phyloP scores from a whole-genome alignment of 805 yeast genomes.

The Zygoascus biomembranicola region DNA sequence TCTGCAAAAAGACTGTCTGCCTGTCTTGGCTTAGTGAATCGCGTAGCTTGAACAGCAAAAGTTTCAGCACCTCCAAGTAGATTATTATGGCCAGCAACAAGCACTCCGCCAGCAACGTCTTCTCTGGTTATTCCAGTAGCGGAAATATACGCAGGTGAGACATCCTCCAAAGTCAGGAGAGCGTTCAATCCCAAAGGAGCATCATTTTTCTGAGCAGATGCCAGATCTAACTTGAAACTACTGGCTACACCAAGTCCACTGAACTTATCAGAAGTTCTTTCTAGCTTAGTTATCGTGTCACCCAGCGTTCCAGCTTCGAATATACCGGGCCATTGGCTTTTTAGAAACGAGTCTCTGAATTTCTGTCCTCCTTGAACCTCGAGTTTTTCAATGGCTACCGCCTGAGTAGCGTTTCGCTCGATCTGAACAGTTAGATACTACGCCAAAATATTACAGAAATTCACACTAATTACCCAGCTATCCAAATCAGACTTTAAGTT shows the following conservation, averaged over 20 bases:
- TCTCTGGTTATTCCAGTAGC: conserved; percentile 8
- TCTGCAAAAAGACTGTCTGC: conserved; percentile 40
- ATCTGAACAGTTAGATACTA: conserved; percentile 5
- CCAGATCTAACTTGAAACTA: conserved; percentile 6
- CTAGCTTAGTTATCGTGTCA: conserved; percentile 18
- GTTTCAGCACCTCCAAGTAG: conserved; percentile 55
- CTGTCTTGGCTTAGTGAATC: conserved; percentile 39
- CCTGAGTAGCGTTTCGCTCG: conserved; percentile 21
- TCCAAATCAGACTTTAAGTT: background rate
- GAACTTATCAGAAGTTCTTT: conserved; percentile 14
- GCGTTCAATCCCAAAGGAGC: conserved; percentile 8
- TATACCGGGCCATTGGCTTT: conserved; percentile 22
- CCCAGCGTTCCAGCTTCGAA: conserved; percentile 16
- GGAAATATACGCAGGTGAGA: conserved; percentile 1
- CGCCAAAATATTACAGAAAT: background rate
- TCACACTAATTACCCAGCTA: background rate
- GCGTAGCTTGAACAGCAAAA: conserved; percentile 38
- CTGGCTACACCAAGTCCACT: conserved; percentile 8
- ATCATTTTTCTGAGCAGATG: conserved; percentile 2
- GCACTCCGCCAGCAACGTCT: conserved; percentile 11
- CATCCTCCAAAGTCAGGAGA: conserved; percentile 7
- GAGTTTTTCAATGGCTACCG: conserved; percentile 22
- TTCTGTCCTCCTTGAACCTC: conserved; percentile 21
- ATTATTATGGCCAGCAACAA: conserved; percentile 47
- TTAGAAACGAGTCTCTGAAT: conserved; percentile 21